Base-by-base conservation (phyloP, 352 stramenopile genomes). In the Pythium sukuiense region DNA sequence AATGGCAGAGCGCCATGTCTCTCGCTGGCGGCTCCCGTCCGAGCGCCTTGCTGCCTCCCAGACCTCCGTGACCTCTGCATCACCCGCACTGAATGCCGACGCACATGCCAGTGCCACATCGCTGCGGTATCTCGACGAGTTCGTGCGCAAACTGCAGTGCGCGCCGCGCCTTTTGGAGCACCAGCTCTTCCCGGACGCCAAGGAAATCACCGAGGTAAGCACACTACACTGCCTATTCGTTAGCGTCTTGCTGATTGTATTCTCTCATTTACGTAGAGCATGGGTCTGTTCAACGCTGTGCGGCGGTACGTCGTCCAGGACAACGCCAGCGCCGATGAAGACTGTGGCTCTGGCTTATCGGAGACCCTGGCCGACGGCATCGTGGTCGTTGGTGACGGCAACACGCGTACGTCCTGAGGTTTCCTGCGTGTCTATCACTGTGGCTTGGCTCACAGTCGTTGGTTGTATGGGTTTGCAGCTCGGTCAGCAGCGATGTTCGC, bases 71-170 rank as follows among this genome's bases (percentile, higher is more conserved):
- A 5, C 32, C 30, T 33, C 32, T 48, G 14, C n/a, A 24, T 32
- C 41, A 48, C 46, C 27, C 27, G 7, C 26, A 12, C 26, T 24
- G 13, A 56, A 20, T 43, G n/a, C 20, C 20, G 58, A 46, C 14
- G 29, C 41, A 52, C 9, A 0, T 14, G 20, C 46, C 3, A 63
- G 71, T 37, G 74, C 70, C 14, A 71, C 86, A 12, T 93, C 86
- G 52, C 59, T 95, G 65, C 84, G 86, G 12, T 95, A 95, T 61
- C 71, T 95, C 64, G 87, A 95, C 63, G 86, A 95, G 64, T 95
- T 95, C 54, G 83, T 95, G 35, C 83, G 81, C 61, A 87, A 90
- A 59, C 55, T 95, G 58, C 82, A 90, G 59, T 95, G 86, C 68
- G 77, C 82, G 9, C 71, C 86, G 32, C 71, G 76, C 9, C 63